Evolutionary conservation across 345 rosid species (phyloP), one percentile per base, ranked within the genome.

Genomic region (Sisymbrium altissimum): DNA sequence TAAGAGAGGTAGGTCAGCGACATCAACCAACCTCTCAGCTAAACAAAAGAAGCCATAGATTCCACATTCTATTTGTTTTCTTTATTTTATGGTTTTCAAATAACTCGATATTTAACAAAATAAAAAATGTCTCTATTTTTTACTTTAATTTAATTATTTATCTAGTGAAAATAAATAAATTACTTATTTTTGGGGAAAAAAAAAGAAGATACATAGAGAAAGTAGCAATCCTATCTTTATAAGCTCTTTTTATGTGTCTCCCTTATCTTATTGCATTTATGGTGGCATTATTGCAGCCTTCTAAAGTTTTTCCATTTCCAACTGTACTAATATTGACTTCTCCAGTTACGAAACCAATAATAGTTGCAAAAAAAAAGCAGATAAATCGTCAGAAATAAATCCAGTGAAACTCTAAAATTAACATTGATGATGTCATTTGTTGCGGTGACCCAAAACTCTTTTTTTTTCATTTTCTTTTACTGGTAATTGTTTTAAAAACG

Each of bases 361-460:
- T 15, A 62, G 35, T 41, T 69, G 25, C 19, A 69, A 60, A 57
- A 41, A 68, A 40, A 56, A 4, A 13, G 9, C 41, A 30, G 12
- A 15, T 1, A 71, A 3, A 9, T 44, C 14, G 4, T 10, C 2
- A 5, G 45, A 53, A 29, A 25, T n/a, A n/a, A 32, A 14, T 1
- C 0, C 11, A 35, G 6, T 56, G 17, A 27, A 64, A 25, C 32
- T 73, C 10, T 46, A 61, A 41, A 29, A 7, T 30, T 30, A 36
- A 73, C 71, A 73, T 7, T 46, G 32, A 74, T 75, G 70, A 45
- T 65, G 79, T 75, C 70, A 62, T 76, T 69, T 27, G 79, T 63
- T 62, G 75, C 79, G 79, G 65, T 55, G 6, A 67, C 29, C 57
- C 29, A 49, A 57, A 73, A 7, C 32, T 64, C n/a, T n/a, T n/a